Percentiles rank a stretch among this genome's conserved stretches.
Evolutionary conservation across 1,284 basidiomycete genomes (phyloP).

Genomic region (Malassezia furfur): DNA sequence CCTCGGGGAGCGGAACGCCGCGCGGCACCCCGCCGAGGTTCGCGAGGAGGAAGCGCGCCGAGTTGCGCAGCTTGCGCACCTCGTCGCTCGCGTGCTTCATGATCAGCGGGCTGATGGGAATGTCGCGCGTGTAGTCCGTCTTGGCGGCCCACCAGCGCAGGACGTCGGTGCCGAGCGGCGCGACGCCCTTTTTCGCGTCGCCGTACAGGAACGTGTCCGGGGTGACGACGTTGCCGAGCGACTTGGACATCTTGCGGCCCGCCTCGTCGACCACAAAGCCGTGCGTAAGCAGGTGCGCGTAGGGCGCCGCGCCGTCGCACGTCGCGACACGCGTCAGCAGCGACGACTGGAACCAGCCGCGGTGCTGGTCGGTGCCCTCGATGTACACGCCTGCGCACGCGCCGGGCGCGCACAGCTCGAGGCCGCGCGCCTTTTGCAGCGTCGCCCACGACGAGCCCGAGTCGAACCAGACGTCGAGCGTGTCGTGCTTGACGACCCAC

Average conservation of each 20-base stretch:
- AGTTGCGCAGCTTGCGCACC: constrained; percentile 76
- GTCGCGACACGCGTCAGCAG: constrained; percentile 69
- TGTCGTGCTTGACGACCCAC: constrained; percentile 54
- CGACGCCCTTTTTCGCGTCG: constrained; percentile 56
- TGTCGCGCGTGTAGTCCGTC: constrained; percentile 80
- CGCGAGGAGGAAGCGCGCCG: constrained; percentile 78
- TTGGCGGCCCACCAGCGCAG: constrained; percentile 85
- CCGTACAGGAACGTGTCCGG: constrained; percentile 74
- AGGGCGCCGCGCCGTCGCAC: constrained; percentile 55
- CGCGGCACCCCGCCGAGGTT: constrained; percentile 51
- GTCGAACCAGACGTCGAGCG: constrained; percentile 99
- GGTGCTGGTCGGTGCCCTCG: constrained; percentile 94
- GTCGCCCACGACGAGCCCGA: constrained; percentile 92
- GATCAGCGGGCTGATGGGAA: constrained; percentile 69
- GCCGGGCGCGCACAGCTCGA: constrained; percentile 18
- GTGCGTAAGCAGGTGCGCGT: constrained; percentile 77
- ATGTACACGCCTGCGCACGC: constrained; percentile 73
- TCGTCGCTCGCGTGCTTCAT: constrained; percentile 69
- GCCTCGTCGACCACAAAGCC: constrained; percentile 88
- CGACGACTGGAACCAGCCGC: constrained; percentile 98
- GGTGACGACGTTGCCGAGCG: constrained; percentile 79
- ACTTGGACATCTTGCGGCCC: constrained; percentile 98
- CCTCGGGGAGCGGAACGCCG: not conserved
- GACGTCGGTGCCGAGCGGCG: constrained; percentile 75
- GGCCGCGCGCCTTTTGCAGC: constrained; percentile 22